These are phyloP conservation scores for Ceratobasidium sp. DNA, from an alignment of 1,284 basidiomycete species.

Conservation along the genomic window DNA sequence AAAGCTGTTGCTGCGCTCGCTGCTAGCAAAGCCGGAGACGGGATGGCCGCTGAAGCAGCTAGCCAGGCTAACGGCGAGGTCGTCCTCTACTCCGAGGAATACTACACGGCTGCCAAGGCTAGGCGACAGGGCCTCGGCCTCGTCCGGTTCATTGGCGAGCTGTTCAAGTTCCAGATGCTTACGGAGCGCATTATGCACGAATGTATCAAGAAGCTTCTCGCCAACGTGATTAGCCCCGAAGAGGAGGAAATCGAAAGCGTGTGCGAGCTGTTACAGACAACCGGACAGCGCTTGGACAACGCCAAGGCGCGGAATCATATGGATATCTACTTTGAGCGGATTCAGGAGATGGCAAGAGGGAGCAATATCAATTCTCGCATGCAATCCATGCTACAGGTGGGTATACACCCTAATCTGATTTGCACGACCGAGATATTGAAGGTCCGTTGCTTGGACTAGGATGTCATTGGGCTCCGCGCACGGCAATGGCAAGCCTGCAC, in stretches of 20 bases:
- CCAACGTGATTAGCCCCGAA: constrained; percentile 93
- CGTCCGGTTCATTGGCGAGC: constrained; percentile 97
- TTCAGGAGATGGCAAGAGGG: constrained; percentile 84
- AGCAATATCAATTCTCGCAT: constrained; percentile 86
- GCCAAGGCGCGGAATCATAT: constrained; percentile 85
- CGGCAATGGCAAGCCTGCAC: constrained; percentile 86
- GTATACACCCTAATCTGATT: constrained; percentile 54
- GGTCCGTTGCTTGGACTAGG: constrained; percentile 61
- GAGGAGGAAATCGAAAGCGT: constrained; percentile 98
- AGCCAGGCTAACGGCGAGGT: constrained; percentile 56
- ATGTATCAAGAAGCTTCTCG: constrained; percentile 94
- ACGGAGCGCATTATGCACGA: constrained; percentile 96
- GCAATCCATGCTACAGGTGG: constrained; percentile 94
- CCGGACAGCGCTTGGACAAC: constrained; percentile 86
- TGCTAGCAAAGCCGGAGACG: constrained; percentile 49
- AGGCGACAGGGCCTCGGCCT: constrained; percentile 93
- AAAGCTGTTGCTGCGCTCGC: constrained; percentile 59
- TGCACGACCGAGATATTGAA: constrained; percentile 30
- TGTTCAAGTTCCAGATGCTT: constrained; percentile 97
- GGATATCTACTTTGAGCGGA: constrained; percentile 93
- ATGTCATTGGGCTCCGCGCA: constrained; percentile 89
- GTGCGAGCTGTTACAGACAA: constrained; percentile 92
- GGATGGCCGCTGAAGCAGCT: constrained; percentile 54
- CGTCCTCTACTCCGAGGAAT: constrained; percentile 67
- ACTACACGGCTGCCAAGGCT: constrained; percentile 70